Evolutionary conservation across 1,284 basidiomycete species (phyloP).

Genomic region (Cryptococcus deneoformans): DNA sequence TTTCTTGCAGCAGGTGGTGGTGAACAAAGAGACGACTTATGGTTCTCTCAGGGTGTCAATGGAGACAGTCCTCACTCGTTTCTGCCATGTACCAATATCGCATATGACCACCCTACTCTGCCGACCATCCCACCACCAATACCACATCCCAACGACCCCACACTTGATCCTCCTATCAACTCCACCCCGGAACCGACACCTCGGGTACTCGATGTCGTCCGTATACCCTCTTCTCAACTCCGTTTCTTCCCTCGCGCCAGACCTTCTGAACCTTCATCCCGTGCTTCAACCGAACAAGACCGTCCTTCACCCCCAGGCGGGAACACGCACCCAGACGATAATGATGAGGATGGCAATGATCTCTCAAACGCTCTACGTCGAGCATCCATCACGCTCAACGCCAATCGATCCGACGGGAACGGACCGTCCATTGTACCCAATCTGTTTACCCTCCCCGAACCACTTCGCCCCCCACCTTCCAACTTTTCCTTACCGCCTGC

Average conservation of each 20-base stretch:
- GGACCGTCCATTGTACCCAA: slow-evolving; percentile 25
- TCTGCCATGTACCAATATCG: slow-evolving; percentile 22
- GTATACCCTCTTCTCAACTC: slow-evolving; percentile 45
- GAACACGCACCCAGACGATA: too few relatives aligned
- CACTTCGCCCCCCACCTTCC: slow-evolving; percentile 8
- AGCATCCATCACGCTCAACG: not conserved
- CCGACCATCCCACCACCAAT: not conserved
- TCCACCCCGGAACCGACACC: slow-evolving; percentile 5
- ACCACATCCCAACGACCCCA: not conserved
- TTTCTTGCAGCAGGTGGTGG: slow-evolving; percentile 3
- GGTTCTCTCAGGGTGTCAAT: not conserved
- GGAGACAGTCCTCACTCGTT: slow-evolving; percentile 10
- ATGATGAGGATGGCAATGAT: too few relatives aligned
- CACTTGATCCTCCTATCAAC: not conserved
- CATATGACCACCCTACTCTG: slow-evolving; percentile 10
- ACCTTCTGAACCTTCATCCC: slow-evolving; percentile 15
- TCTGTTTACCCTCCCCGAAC: slow-evolving; percentile 25
- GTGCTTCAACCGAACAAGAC: slow-evolving; percentile 1
- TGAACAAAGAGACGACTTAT: not conserved
- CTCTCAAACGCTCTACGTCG: too few relatives aligned
- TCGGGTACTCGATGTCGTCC: slow-evolving; percentile 38
- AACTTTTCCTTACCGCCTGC: not conserved
- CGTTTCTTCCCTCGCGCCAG: slow-evolving; percentile 43
- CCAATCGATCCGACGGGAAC: not conserved
- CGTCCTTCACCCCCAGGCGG: too few relatives aligned